These are phyloP conservation scores for Heimioporus sp. DNA, from an alignment of 768 basidiomycete genomes.

Conservation along the genomic window DNA sequence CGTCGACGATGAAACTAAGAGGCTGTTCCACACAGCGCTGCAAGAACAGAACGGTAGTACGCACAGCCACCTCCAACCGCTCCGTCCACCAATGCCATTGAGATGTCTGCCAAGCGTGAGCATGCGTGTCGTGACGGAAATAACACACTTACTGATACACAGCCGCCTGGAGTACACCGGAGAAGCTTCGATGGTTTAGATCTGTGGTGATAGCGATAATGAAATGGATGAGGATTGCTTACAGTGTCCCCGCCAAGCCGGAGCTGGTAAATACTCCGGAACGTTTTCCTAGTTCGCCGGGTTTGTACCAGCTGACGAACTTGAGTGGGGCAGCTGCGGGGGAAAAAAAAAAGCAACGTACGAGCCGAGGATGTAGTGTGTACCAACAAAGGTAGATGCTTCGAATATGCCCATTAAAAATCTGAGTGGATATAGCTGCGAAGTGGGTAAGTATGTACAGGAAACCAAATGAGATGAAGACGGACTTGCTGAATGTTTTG, in stretches of 20 bases:
- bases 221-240: slow-evolving; percentile 9
- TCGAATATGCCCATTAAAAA: slow-evolving; percentile 75
- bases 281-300: slow-evolving; percentile 66
- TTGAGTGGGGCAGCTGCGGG: background rate
- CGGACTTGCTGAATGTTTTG: slow-evolving; percentile 54
- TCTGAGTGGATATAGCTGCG: slow-evolving; percentile 63
- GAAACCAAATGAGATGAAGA: background rate
- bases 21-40: background rate
- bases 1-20: slow-evolving; percentile 62
- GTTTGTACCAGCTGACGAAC: slow-evolving; percentile 60
- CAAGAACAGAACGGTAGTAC: background rate
- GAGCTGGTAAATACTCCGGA: slow-evolving; percentile 71
- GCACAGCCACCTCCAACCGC: slow-evolving; percentile 69
- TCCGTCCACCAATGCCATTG: slow-evolving; percentile 49
- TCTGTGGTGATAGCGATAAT: background rate
- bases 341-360: slow-evolving; percentile 31
- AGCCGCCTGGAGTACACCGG: slow-evolving; percentile 61
- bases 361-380: slow-evolving; percentile 72
- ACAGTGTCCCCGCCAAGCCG: slow-evolving; percentile 62
- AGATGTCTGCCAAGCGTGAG: slow-evolving; percentile 38
- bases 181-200: slow-evolving; percentile 43
- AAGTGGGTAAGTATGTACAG: background rate
- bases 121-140: background rate
- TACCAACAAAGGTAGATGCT: slow-evolving; percentile 74
- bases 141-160: slow-evolving; percentile 51